Evolutionary conservation across 75 land plant genomes (phyloP).

Genomic region (Azolla pinnata): DNA sequence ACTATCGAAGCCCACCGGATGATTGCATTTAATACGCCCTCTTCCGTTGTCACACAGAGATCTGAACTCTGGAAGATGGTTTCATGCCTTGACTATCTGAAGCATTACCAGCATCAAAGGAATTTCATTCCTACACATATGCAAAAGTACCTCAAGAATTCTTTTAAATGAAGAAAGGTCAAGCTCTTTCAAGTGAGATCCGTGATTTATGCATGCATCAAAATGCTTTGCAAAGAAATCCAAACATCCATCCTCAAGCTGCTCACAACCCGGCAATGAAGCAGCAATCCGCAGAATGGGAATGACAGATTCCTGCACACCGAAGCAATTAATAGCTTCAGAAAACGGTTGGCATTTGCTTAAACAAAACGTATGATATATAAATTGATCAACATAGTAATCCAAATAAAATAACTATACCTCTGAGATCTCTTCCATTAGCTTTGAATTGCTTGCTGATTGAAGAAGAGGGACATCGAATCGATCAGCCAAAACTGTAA

Average conservation of each 20-base stretch:
- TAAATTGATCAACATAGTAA: too few species aligned
- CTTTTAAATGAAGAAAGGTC: constrained; percentile 48
- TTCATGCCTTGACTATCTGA: too few species aligned
- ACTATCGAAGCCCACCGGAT: constrained; percentile 61
- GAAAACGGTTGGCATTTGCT: too few species aligned
- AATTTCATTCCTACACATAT: too few species aligned
- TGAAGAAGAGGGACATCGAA: constrained; percentile 68
- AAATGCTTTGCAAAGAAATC: constrained; percentile 79
- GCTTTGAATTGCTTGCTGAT: constrained; percentile 60
- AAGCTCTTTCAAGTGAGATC: constrained; percentile 49
- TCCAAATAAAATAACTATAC: constrained; percentile 22
- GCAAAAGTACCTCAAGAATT: constrained; percentile 85
- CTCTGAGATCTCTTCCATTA: constrained; percentile 64
- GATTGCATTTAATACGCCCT: constrained; percentile 76
- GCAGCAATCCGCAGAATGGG: constrained; percentile 69
- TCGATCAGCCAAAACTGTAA: constrained; percentile 72
- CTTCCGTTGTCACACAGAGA: constrained; percentile 83
- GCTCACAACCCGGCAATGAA: constrained; percentile 60
- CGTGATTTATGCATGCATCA: constrained; percentile 71
- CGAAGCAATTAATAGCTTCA: constrained; percentile 28
- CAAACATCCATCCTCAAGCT: constrained; percentile 71
- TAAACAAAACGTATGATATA: too few species aligned
- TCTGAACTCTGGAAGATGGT: constrained; percentile 80
- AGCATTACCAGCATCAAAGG: too few species aligned
- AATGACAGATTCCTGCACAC: constrained; percentile 80